Conservation (phyloP, 2,329 filamentous ascomycete genomes). For the Ophiostoma pallidulum region DNA sequence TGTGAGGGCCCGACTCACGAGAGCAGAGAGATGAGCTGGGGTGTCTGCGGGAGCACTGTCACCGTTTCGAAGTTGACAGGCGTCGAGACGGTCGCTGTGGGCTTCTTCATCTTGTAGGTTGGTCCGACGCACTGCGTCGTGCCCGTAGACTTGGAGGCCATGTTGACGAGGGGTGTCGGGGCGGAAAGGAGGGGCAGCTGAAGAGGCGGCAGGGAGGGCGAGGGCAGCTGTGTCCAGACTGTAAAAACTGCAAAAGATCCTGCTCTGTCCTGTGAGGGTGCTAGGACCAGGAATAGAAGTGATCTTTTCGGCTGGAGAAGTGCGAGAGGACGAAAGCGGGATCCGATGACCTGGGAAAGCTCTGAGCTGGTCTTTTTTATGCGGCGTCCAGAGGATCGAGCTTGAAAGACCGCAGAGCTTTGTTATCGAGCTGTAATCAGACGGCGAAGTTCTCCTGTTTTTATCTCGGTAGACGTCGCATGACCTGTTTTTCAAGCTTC, state of each 20-base stretch:
- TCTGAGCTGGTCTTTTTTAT: no score
- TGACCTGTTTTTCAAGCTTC: conserved; percentile 6
- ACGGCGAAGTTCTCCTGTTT: background rate
- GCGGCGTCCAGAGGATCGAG: background rate
- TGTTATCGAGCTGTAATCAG: background rate
- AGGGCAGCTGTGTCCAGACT: no score
- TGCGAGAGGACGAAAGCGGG: no score
- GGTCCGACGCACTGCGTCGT: conserved; percentile 66
- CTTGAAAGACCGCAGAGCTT: background rate
- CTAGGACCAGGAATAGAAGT: no score
- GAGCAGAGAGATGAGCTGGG: conserved; percentile 91
- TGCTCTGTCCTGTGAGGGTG: no score
- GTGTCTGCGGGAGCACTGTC: conserved; percentile 81
- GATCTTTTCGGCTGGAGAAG: no score
- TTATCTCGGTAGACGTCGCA: conserved; percentile 9
- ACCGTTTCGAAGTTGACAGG: conserved; percentile 77
- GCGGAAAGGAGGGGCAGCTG: background rate
- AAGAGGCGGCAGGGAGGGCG: background rate
- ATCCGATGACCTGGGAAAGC: no score
- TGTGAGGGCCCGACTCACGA: conserved; percentile 59
- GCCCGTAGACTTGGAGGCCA: conserved; percentile 27
- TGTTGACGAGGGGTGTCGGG: conserved; percentile 20
- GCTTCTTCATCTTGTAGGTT: conserved; percentile 69
- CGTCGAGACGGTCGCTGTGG: conserved; percentile 80
- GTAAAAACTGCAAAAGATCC: background rate